These are phyloP conservation scores for Ogataea nitratoaversa DNA, from an alignment of 805 yeast species.

Conservation along the genomic window DNA sequence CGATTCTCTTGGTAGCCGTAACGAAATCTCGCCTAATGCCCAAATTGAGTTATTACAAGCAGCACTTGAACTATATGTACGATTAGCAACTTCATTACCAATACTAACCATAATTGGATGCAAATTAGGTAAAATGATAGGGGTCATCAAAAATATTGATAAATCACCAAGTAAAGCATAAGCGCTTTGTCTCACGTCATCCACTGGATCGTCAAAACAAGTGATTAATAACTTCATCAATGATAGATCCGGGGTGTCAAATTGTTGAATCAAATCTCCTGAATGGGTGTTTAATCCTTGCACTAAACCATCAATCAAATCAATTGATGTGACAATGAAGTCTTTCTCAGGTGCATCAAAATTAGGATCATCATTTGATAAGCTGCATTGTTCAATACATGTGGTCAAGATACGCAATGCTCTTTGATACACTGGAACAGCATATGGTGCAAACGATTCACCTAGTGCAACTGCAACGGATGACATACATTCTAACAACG, in stretches of 20 bases:
- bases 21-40: constrained; percentile 85
- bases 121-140: constrained; percentile 43
- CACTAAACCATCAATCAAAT: constrained; percentile 85
- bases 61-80: constrained; percentile 48
- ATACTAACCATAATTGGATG: constrained; percentile 59
- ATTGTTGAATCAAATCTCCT: constrained; percentile 44
- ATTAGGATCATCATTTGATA: constrained; percentile 60
- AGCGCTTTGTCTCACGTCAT: constrained; percentile 91
- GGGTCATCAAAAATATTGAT: constrained; percentile 52
- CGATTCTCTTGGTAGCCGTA: constrained; percentile 46
- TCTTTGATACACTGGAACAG: constrained; percentile 78
- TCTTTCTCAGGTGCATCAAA: constrained; percentile 83
- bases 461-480: constrained; percentile 86
- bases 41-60: constrained; percentile 89
- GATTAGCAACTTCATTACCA: constrained; percentile 59
- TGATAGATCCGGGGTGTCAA: constrained; percentile 27
- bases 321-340: constrained; percentile 83
- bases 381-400: constrained; percentile 63
- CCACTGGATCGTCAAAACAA: constrained; percentile 69
- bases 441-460: constrained; percentile 81
- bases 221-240: constrained; percentile 60
- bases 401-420: constrained; percentile 65
- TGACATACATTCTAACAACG: constrained; percentile 88
- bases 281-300: constrained; percentile 77
- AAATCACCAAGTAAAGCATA: constrained; percentile 90